phyloP scores from a whole-genome alignment of 2,329 filamentous ascomycete species.

The Ceratocystis variospora region DNA sequence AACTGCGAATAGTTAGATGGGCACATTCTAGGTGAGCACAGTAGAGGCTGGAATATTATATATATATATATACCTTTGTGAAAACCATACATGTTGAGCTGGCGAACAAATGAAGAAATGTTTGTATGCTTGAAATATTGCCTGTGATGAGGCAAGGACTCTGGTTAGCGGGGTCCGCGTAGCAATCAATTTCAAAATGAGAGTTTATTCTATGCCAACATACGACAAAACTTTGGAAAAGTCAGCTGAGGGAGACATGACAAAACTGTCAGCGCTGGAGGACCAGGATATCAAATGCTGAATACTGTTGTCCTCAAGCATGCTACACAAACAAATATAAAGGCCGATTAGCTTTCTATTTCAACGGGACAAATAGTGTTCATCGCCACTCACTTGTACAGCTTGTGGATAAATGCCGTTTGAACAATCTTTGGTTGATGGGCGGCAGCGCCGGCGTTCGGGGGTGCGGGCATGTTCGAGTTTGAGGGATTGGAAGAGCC shows the following conservation, averaged over 20 bases:
- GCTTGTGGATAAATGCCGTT: constrained; percentile 96
- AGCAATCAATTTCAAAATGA: too few relatives aligned
- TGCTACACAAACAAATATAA: constrained; percentile 40
- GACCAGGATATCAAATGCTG: constrained; percentile 97
- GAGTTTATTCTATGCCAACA: constrained; percentile 28
- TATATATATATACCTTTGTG: constrained; percentile 67
- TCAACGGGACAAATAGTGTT: neutral
- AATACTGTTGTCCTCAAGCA: constrained; percentile 89
- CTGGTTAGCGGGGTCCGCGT: neutral
- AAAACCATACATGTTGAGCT: constrained; percentile 99
- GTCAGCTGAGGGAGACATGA: constrained; percentile 94
- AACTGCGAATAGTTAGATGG: constrained; percentile 39
- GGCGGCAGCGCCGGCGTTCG: constrained; percentile 55
- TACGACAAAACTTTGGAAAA: constrained; percentile 98
- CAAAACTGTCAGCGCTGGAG: constrained; percentile 83
- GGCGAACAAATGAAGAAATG: constrained; percentile 93
- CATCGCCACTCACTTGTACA: constrained; percentile 60
- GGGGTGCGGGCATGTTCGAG: constrained; percentile 36
- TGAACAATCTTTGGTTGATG: constrained; percentile 96
- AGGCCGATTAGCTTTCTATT: constrained; percentile 23
- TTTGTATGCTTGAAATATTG: constrained; percentile 99
- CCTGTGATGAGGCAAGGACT: constrained; percentile 32
- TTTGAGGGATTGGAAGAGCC: constrained; percentile 25
- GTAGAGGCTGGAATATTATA: constrained; percentile 17
- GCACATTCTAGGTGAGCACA: neutral